phyloP scores from a whole-genome alignment of 495 filamentous ascomycete species.

The Barbatosphaeria neglecta region DNA sequence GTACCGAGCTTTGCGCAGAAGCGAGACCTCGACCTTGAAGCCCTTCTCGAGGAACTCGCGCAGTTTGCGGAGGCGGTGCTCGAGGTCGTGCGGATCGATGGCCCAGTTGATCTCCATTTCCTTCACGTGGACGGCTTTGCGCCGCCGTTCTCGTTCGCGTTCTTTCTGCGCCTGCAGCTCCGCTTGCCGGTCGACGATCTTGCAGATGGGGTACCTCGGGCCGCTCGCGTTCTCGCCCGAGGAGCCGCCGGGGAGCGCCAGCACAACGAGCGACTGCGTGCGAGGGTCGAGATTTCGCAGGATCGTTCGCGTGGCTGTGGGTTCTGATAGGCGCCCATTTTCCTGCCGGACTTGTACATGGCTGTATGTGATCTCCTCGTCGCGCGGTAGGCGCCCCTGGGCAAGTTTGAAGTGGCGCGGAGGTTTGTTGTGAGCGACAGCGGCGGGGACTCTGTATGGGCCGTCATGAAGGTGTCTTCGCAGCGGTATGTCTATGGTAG shows the following conservation, averaged over 20 bases:
- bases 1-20: slow-evolving; percentile 30
- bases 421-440: not conserved
- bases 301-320: slow-evolving; percentile 26
- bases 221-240: not conserved
- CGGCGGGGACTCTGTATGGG: not conserved
- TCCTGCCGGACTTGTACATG: slow-evolving; percentile 45
- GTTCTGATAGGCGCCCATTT: slow-evolving; percentile 34
- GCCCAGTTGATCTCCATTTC: slow-evolving; percentile 79
- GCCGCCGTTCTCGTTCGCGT: slow-evolving; percentile 14
- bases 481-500: not conserved
- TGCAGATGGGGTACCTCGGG: slow-evolving; percentile 47
- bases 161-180: slow-evolving; percentile 10
- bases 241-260: slow-evolving; percentile 23
- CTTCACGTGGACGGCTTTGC: slow-evolving; percentile 32
- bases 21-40: slow-evolving; percentile 46
- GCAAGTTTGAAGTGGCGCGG: not conserved
- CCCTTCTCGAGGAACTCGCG: slow-evolving; percentile 53
- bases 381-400: slow-evolving; percentile 14
- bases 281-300: slow-evolving; percentile 37
- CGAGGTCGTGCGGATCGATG: slow-evolving; percentile 56
- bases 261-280: slow-evolving; percentile 45
- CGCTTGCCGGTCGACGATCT: slow-evolving; percentile 39
- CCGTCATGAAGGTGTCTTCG: not conserved
- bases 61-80: slow-evolving; percentile 48
- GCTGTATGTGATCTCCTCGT: slow-evolving; percentile 43